Conservation (phyloP, 176 grass and related monocot genomes). For the Ensete glaucum region DNA sequence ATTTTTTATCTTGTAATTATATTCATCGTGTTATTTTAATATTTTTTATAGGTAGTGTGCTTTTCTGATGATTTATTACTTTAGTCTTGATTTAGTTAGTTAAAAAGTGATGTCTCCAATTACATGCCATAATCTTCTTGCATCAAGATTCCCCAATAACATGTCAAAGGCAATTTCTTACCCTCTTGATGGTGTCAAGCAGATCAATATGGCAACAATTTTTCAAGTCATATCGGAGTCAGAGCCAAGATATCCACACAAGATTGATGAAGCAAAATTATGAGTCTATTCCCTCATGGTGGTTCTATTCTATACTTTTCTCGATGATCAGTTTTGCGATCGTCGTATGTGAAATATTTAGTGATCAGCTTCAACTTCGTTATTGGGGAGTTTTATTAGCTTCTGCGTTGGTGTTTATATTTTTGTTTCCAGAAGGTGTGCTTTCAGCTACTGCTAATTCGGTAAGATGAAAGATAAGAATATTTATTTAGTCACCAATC, state of each 20-base stretch:
- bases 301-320: not conserved
- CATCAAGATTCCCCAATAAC: too few species aligned
- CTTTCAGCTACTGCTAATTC: not conserved
- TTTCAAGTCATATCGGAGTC: not conserved
- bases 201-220: not conserved
- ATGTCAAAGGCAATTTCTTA: too few species aligned
- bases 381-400: not conserved
- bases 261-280: conserved; percentile 5
- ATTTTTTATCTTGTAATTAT: too few species aligned
- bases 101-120: too few species aligned
- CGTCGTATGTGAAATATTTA: not conserved
- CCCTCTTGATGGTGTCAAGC: too few species aligned
- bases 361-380: not conserved
- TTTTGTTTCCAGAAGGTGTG: not conserved
- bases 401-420: not conserved
- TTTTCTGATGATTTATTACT: too few species aligned
- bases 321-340: not conserved
- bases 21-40: too few species aligned
- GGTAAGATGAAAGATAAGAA: not conserved
- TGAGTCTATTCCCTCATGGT: conserved; percentile 2
- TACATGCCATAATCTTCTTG: too few species aligned
- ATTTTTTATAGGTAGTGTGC: too few species aligned
- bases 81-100: too few species aligned
- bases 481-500: not conserved
- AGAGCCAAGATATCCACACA: not conserved